These are phyloP conservation scores for Grifola frondosa DNA, from an alignment of 1,284 basidiomycete species.

Conservation along the genomic window DNA sequence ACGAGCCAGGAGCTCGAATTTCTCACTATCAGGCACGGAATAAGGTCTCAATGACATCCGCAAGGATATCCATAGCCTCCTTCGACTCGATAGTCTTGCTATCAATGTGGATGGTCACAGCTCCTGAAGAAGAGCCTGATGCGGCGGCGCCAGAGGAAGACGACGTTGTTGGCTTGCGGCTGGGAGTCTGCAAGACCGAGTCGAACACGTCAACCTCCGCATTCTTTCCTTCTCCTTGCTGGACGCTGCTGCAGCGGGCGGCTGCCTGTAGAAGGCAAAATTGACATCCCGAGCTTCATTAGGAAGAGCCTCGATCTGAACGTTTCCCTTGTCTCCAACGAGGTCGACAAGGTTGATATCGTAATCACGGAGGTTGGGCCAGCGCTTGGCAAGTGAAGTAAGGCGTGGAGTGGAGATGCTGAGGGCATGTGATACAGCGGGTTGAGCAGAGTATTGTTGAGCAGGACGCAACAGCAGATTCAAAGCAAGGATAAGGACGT, in stretches of 20 bases:
- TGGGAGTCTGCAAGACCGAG: constrained; percentile 36
- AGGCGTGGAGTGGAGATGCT: constrained; percentile 76
- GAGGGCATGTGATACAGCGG: constrained; percentile 73
- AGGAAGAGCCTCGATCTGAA: constrained; percentile 60
- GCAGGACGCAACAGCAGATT: constrained; percentile 89
- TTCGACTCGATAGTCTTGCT: constrained; percentile 59
- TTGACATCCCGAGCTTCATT: constrained; percentile 71
- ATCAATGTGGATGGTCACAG: constrained; percentile 66
- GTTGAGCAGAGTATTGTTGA: constrained; percentile 90
- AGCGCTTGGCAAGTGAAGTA: constrained; percentile 69
- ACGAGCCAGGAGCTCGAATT: constrained; percentile 87
- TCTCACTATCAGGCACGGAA: constrained; percentile 79
- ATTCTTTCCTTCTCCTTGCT: constrained; percentile 43
- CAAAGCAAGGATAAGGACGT: constrained; percentile 82
- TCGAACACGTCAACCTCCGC: constrained; percentile 45
- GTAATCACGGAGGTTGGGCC: constrained; percentile 74
- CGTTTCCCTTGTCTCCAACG: constrained; percentile 50
- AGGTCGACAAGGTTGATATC: constrained; percentile 71
- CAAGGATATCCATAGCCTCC: constrained; percentile 71
- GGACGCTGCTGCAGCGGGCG: constrained; percentile 27
- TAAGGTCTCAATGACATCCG: constrained; percentile 73
- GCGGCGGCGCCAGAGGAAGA: constrained; percentile 16
- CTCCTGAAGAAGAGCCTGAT: constrained; percentile 41
- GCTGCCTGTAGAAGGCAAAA: constrained; percentile 73
- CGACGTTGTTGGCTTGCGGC: constrained; percentile 21